Base-by-base conservation (phyloP, 495 filamentous ascomycete genomes). In the Staphylotrichum longicolle region DNA sequence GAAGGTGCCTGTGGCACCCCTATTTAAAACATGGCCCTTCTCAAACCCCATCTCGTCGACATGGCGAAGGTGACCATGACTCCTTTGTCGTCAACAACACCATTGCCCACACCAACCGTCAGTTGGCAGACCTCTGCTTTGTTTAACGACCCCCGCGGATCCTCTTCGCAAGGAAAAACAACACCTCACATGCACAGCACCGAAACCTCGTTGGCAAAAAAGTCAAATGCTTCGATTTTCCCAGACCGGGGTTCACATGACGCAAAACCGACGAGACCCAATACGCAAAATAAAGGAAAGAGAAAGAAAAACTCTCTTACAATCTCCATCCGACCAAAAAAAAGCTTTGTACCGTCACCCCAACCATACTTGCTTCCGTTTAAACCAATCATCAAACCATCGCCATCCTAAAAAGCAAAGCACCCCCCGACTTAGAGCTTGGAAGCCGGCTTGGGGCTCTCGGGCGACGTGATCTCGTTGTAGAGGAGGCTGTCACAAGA, bases 401-500 rank as follows among this genome's bases (percentile, higher is more conserved):
- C 37, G 6, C 37, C 45, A 47, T 47, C 37, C 20, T 27, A 39
- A 39, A 6, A 6, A 39, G 6, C 37, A 39, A 39, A 39, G 37
- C 5, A 4, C 30, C 44, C 0, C 0, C 12, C 34, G 10, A 7
- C 60, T 83, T 78, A 96, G 74, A 96, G 77, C 79, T 96, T 97
- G 15, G 91, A 85, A 62, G 90, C 91, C 47, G 85, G 81, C 50
- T 61, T 72, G 73, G 90, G 71, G 76, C 77, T 76, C 7, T 91
- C 91, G 47, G 91, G 83, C 49, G 86, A 87, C 11, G 91, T 96
- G 69, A 98, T 98, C 84, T 98, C 94, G 56, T 97, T 91, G 70
- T 98, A 98, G 49, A 98, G 78, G 70, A 98, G 74, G 50, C 87
- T 93, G 54, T 50, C 57, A 30, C 9, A 7, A 39, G 2, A 39